Evolutionary conservation across 345 rosid genomes (phyloP).

Genomic region (Eucalyptus marginata): DNA sequence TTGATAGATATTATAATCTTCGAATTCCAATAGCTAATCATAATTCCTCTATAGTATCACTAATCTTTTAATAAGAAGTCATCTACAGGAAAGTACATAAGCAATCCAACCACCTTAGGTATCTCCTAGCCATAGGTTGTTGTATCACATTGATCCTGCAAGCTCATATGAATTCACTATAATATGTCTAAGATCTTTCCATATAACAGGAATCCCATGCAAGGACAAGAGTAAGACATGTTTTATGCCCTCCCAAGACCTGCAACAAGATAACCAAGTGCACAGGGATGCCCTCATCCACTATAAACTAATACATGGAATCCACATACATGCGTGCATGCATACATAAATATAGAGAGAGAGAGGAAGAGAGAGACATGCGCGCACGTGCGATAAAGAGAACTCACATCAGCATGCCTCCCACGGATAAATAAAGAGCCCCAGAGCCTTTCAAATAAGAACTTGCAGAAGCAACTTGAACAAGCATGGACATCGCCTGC

Average conservation of each 20-base stretch:
- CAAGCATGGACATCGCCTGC: conserved; percentile 74
- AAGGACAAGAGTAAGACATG: not conserved
- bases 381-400: fast-evolving
- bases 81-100: not conserved
- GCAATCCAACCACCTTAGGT: not conserved
- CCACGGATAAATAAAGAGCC: conserved; percentile 65
- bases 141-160: not conserved
- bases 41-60: not conserved
- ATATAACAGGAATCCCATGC: not conserved
- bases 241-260: not conserved
- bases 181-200: not conserved
- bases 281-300: not conserved
- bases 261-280: not conserved
- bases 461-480: conserved; percentile 74
- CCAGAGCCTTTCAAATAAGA: conserved; percentile 21
- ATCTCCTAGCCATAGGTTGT: not conserved
- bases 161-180: not conserved
- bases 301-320: not conserved
- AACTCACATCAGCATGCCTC: conserved; percentile 85
- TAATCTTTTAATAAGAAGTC: not conserved
- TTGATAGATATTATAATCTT: not conserved
- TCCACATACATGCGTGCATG: fast-evolving
- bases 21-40: not conserved
- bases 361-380: too few species aligned
- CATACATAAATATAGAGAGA: too few species aligned